Percentiles rank a stretch among this genome's conserved stretches.
Evolutionary conservation across 1,284 basidiomycete genomes (phyloP).

Genomic region (Rhizoctonia solani): DNA sequence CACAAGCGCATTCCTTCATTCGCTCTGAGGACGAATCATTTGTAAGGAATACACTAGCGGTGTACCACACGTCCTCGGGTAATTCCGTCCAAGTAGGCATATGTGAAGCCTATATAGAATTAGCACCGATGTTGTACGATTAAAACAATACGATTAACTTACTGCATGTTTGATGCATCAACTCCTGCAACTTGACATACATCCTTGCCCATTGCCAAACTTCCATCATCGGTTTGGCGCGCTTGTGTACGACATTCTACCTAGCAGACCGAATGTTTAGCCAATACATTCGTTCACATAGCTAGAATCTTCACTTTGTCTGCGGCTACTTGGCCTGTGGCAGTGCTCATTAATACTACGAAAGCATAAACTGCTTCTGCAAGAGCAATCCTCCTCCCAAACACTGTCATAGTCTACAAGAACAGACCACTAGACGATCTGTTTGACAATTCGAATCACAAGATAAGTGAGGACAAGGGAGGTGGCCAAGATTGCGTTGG

Average conservation of each 20-base stretch:
- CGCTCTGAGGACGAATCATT: no score
- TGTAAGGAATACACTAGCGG: neutral
- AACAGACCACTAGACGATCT: neutral
- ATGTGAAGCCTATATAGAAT: no score
- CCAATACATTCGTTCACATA: neutral
- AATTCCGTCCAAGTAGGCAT: no score
- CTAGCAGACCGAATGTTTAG: neutral
- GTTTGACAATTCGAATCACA: neutral
- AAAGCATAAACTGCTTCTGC: no score
- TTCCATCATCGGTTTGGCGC: neutral
- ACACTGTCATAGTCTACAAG: no score
- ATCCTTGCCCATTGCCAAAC: neutral
- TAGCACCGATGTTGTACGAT: no score
- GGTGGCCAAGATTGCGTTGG: slow-evolving; percentile 7
- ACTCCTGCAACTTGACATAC: slow-evolving; percentile 12
- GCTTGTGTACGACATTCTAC: neutral
- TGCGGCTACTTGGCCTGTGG: slow-evolving; percentile 1
- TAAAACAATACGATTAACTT: no score
- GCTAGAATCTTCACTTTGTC: neutral
- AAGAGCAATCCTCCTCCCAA: no score
- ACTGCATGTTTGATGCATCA: neutral
- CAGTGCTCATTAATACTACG: neutral
- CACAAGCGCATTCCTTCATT: slow-evolving; percentile 14
- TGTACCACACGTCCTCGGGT: slow-evolving; percentile 15
- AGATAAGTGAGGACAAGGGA: neutral